Conservation (phyloP, 176 grass and related monocot genomes). For the Poa annua region DNA sequence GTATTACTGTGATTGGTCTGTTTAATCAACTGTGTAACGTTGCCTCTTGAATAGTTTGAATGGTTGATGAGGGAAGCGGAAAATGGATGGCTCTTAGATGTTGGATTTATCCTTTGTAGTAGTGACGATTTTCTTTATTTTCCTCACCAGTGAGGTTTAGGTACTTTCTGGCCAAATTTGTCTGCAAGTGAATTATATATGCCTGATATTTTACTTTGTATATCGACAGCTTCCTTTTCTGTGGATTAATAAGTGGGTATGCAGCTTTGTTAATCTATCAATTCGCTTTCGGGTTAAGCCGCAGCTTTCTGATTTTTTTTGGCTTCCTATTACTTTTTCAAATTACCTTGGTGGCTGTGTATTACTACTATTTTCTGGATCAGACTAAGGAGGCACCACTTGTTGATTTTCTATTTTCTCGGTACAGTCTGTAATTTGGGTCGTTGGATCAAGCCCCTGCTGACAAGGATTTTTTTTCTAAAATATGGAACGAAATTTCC, state of each 20-base stretch:
- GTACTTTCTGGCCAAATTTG: neutral
- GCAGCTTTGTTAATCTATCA: neutral
- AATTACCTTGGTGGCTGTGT: neutral
- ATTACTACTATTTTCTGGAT: neutral
- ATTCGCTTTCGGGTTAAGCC: neutral
- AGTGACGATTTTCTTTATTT: slow-evolving; percentile 4
- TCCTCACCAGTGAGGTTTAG: neutral
- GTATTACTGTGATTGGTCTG: neutral
- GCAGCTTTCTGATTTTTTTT: neutral
- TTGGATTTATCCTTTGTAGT: neutral
- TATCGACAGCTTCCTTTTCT: neutral
- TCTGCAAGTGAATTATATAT: neutral
- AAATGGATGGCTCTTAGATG: slow-evolving; percentile 1
- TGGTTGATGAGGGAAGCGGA: neutral
- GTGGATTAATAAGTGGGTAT: neutral
- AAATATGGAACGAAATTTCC: neutral
- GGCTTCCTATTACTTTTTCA: neutral
- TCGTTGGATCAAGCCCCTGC: neutral
- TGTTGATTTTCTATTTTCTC: neutral
- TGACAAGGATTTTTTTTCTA: neutral
- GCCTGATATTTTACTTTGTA: neutral
- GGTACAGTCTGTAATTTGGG: neutral
- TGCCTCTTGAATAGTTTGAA: neutral
- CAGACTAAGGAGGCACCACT: neutral
- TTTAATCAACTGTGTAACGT: neutral